phyloP scores from a whole-genome alignment of 331 rosid genomes.

The Cydonia oblonga region DNA sequence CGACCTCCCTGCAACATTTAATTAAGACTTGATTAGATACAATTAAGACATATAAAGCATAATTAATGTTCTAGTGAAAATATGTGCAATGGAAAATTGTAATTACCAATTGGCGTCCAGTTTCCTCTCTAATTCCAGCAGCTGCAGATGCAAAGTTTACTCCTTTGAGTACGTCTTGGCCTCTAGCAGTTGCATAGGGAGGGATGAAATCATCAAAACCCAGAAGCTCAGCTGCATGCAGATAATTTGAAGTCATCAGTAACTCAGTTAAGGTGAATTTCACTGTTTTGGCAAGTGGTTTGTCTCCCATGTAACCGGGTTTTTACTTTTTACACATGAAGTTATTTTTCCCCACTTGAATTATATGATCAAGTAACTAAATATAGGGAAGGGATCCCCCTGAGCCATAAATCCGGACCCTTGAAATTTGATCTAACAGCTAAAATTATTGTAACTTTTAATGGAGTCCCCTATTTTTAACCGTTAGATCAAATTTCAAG shows the following conservation, averaged over 20 bases:
- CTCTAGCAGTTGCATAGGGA: conserved; percentile 28
- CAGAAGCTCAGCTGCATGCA: conserved; percentile 28
- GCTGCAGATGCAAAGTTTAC: conserved; percentile 46
- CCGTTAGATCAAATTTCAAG: too few relatives aligned
- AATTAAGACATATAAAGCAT: neutral
- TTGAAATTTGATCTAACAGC: too few relatives aligned
- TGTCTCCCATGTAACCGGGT: neutral
- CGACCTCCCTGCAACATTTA: conserved; percentile 50
- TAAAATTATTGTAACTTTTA: too few relatives aligned
- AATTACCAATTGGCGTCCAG: conserved; percentile 38
- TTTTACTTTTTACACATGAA: neutral
- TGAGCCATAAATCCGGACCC: too few relatives aligned
- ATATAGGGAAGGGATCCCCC: too few relatives aligned
- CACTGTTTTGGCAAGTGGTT: neutral
- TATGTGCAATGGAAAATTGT: neutral
- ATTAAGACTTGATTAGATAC: neutral
- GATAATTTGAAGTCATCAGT: neutral
- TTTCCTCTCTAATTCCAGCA: conserved; percentile 44
- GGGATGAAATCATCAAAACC: conserved; percentile 39
- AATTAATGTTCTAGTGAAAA: neutral
- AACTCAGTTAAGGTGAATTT: neutral
- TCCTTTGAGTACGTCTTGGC: conserved; percentile 29
- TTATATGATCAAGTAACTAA: too few relatives aligned
- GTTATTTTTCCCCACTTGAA: too few relatives aligned
- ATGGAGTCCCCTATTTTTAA: too few relatives aligned